These are phyloP conservation scores for Dictyostelium discoideum DNA, from an alignment of 78 protist species.

Conservation along the genomic window DNA sequence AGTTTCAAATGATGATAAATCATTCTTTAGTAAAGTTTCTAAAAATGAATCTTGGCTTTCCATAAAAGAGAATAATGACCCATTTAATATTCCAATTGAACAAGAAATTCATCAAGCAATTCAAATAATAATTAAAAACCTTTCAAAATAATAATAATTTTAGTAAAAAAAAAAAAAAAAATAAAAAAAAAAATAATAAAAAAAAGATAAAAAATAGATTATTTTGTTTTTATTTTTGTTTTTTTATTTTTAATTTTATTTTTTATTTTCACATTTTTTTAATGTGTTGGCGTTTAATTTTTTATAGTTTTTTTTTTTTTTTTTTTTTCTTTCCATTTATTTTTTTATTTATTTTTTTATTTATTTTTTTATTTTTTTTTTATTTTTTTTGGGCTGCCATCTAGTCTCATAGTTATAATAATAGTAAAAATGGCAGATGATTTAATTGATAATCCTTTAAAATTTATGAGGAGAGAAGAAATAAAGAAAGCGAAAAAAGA, in stretches of 20 bases:
- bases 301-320: too few species aligned
- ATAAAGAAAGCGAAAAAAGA: neutral
- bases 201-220: neutral
- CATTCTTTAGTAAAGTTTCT: neutral
- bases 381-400: too few species aligned
- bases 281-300: too few species aligned
- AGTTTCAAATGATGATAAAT: neutral
- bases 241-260: too few species aligned
- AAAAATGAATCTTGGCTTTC: neutral
- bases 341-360: too few species aligned
- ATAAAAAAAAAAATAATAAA: too few species aligned
- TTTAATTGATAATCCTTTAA: neutral
- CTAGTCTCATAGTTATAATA: too few species aligned
- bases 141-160: neutral
- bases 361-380: too few species aligned
- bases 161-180: too few species aligned
- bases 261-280: too few species aligned
- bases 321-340: too few species aligned
- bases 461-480: neutral
- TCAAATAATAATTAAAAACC: constrained; percentile 33
- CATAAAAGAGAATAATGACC: neutral
- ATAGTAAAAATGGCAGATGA: neutral
- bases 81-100: neutral
- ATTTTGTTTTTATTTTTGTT: too few species aligned
- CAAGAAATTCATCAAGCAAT: constrained; percentile 45